Base-by-base conservation (phyloP, 2,329 filamentous ascomycete genomes). In the Diaporthe ilicicola region DNA sequence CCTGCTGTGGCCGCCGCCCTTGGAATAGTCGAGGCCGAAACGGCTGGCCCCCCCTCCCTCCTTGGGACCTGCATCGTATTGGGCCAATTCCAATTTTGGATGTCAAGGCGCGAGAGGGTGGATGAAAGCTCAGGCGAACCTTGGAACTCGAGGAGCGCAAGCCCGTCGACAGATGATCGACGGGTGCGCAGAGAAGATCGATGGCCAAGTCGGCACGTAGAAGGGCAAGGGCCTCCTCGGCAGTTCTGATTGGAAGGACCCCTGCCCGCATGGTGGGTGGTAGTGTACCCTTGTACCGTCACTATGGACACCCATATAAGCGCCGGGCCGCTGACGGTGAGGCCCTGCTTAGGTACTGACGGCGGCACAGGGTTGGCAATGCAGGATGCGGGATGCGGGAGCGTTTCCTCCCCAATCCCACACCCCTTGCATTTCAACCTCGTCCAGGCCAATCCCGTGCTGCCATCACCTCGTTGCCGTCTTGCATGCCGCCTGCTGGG, bases 161-260 rank as follows among this genome's bases (percentile, higher is more conserved):
- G 19, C 24, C 13, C 3, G 6, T 29, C 5, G 24, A 17, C 9
- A 56, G 34, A 34, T 32, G 29, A n/a, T 34, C 8, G 51, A 19
- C n/a, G 27, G 19, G 29, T 55, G 29, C 5, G 27, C 27, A 53
- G n/a, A 3, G 32, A 32, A 13, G 17, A 46, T 22, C 22, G 55
- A 24, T n/a, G 37, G 55, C 37, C 27, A 44, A 12, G 55, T 59
- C 37, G 15, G 34, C 55, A 42, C n/a, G 37, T 13, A 19, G 19
- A 15, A 19, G 55, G 9, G 59, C 59, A 48, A 24, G 59, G 59
- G 10, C 59, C 44, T 3, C 44, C 27, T 50, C 59, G 59, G 59
- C 59, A 64, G 59, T 64, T 37, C 59, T 64, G 59, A 64, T 64
- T 64, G 59, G 59, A 13, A 37, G 29, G 34, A 27, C 19, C 56